Conservation (phyloP, 2,329 filamentous ascomycete genomes). For the Chaetomium sp. region DNA sequence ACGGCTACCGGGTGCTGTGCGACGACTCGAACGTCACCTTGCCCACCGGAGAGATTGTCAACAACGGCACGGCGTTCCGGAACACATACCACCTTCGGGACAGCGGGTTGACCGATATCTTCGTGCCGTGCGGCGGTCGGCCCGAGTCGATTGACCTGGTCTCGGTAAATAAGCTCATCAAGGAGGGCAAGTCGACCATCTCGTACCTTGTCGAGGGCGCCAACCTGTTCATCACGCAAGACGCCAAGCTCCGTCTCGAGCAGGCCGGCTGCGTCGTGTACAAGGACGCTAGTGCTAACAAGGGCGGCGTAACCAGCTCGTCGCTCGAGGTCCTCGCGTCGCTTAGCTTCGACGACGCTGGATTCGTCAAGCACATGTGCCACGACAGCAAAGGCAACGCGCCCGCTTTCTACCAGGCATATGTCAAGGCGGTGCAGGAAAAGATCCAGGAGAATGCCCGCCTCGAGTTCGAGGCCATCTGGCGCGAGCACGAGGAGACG, state of each 20-base stretch:
- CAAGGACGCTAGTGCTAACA: constrained; percentile 98
- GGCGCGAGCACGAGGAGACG: constrained; percentile 86
- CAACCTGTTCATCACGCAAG: constrained; percentile 98
- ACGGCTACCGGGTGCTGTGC: constrained; percentile 89
- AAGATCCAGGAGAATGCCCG: constrained; percentile 89
- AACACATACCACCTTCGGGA: constrained; percentile 94
- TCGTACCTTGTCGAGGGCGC: constrained; percentile 97
- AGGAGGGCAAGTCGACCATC: constrained; percentile 81
- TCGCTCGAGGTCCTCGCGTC: constrained; percentile 95
- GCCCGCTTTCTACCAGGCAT: constrained; percentile 89
- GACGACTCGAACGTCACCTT: constrained; percentile 90
- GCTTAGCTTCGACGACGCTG: constrained; percentile 86
- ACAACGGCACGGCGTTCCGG: constrained; percentile 92
- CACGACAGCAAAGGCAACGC: constrained; percentile 69
- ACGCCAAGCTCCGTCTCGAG: constrained; percentile 93
- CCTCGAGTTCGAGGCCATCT: constrained; percentile 97
- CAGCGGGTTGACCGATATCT: constrained; percentile 76
- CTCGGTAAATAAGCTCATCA: constrained; percentile 83
- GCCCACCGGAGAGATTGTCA: constrained; percentile 80
- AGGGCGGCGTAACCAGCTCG: constrained; percentile 96
- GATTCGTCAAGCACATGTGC: constrained; percentile 94
- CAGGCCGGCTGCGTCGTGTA: constrained; percentile 92
- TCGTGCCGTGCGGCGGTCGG: constrained; percentile 94
- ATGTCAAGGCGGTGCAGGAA: constrained; percentile 88
- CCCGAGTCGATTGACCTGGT: constrained; percentile 95